A percentile compares a stretch with the other conserved stretches of the same genome.
Conservation (phyloP, 257 asterid genomes). For the Hygrophila difformis region DNA sequence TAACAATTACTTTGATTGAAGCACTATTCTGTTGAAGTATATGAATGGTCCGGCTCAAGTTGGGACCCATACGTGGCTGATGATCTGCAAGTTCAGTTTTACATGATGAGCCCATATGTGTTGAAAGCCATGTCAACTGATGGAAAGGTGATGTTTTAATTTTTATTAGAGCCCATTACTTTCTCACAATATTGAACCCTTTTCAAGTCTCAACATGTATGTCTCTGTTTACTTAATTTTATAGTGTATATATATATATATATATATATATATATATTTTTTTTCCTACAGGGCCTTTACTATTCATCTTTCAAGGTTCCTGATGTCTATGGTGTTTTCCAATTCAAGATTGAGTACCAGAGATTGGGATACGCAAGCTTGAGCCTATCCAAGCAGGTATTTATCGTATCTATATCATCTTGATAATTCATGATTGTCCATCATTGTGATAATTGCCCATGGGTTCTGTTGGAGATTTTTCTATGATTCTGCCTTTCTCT, state of each 20-base stretch:
- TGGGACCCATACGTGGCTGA: constrained; percentile 90
- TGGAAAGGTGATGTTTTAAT: constrained; percentile 44
- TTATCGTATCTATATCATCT: background rate
- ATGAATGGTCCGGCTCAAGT: constrained; percentile 78
- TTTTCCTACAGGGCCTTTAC: constrained; percentile 53
- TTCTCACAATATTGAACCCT: background rate
- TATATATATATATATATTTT: background rate
- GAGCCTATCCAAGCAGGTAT: constrained; percentile 80
- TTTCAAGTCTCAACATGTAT: constrained; percentile 2
- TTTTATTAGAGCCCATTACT: constrained; percentile 1
- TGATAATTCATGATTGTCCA: background rate
- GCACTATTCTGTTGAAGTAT: constrained; percentile 81
- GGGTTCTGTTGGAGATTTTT: background rate
- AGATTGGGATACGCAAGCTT: constrained; percentile 83
- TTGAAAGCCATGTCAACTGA: constrained; percentile 70
- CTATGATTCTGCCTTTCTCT: no score
- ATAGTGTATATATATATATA: no score
- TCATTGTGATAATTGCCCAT: background rate
- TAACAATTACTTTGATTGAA: constrained; percentile 26
- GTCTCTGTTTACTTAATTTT: constrained; percentile 4
- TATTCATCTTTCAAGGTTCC: constrained; percentile 83
- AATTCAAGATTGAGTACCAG: constrained; percentile 83
- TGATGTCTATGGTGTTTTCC: constrained; percentile 94
- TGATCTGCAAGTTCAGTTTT: constrained; percentile 89
- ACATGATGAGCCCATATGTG: constrained; percentile 97